Percentiles rank a stretch among this genome's conserved stretches.
These are phyloP conservation scores for Coprinopsis strossmayeri DNA, from an alignment of 768 basidiomycete genomes.

Conservation along the genomic window DNA sequence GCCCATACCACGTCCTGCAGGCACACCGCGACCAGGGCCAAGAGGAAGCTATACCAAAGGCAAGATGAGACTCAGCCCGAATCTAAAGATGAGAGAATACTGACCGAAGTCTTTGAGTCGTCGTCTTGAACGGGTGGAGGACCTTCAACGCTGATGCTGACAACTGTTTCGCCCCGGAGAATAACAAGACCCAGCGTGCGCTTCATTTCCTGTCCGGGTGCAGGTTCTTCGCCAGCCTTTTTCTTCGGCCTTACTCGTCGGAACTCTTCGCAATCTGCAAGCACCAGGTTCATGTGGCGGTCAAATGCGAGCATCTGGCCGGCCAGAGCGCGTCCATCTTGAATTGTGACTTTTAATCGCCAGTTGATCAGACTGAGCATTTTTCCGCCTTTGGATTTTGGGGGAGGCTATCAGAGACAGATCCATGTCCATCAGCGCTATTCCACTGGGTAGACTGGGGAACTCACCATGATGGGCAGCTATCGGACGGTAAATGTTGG, in stretches of 20 bases:
- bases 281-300: constrained; percentile 98
- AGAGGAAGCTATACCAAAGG: constrained; percentile 53
- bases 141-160: constrained; percentile 91
- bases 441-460: constrained; percentile 2
- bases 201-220: constrained; percentile 89
- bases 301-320: constrained; percentile 99
- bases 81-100: constrained; percentile 17
- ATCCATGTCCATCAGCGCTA: constrained; percentile 13
- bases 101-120: constrained; percentile 76
- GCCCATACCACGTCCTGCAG: constrained; percentile 95
- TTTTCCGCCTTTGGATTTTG: constrained; percentile 97
- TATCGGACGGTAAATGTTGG: constrained; percentile 15
- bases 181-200: constrained; percentile 95
- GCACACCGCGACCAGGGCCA: constrained; percentile 92
- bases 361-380: constrained; percentile 98
- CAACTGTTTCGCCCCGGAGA: constrained; percentile 92
- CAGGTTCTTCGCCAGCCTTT: constrained; percentile 75
- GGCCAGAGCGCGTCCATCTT: constrained; percentile 91
- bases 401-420: constrained; percentile 61
- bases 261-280: constrained; percentile 98
- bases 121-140: constrained; percentile 90
- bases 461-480: constrained; percentile 52
- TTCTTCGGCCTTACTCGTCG: constrained; percentile 89
- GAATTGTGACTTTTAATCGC: constrained; percentile 94
- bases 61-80: constrained; percentile 7